Conservation (phyloP, 768 basidiomycete species). For the Plicaturopsis crispa region DNA sequence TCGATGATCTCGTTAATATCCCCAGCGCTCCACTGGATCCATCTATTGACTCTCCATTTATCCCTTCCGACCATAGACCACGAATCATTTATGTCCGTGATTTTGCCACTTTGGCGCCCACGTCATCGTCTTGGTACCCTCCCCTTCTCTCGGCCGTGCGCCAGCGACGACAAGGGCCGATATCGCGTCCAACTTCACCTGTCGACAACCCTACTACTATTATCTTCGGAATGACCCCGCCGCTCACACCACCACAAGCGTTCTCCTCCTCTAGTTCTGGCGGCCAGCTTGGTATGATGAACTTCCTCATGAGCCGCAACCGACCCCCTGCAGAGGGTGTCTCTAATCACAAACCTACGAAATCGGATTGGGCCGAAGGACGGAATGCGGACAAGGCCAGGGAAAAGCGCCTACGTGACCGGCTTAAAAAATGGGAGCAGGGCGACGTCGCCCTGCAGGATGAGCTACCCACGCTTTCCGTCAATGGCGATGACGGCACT, state of each 20-base stretch:
- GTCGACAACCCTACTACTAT: slow-evolving; percentile 70
- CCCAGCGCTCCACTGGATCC: slow-evolving; percentile 19
- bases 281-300: slow-evolving; percentile 30
- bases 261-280: slow-evolving; percentile 18
- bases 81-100: slow-evolving; percentile 83
- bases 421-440: slow-evolving; percentile 70
- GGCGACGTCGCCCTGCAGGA: slow-evolving; percentile 50
- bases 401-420: slow-evolving; percentile 64
- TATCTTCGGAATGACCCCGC: slow-evolving; percentile 81
- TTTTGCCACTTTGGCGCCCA: slow-evolving; percentile 65
- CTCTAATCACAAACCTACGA: slow-evolving; percentile 26
- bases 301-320: slow-evolving; percentile 37
- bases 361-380: slow-evolving; percentile 59
- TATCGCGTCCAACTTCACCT: slow-evolving; percentile 51
- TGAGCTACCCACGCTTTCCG: slow-evolving; percentile 51
- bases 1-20: slow-evolving; percentile 72
- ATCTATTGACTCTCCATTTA: slow-evolving; percentile 20
- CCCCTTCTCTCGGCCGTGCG: slow-evolving; percentile 74
- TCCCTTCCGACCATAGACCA: slow-evolving; percentile 33
- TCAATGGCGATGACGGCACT: slow-evolving; percentile 29
- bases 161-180: slow-evolving; percentile 59
- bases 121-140: slow-evolving; percentile 75
- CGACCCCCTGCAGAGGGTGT: slow-evolving; percentile 22
- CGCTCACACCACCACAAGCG: slow-evolving; percentile 46
- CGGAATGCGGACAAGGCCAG: slow-evolving; percentile 57